phyloP scores from a whole-genome alignment of 2,329 filamentous ascomycete genomes.

The Botryotinia convoluta region DNA sequence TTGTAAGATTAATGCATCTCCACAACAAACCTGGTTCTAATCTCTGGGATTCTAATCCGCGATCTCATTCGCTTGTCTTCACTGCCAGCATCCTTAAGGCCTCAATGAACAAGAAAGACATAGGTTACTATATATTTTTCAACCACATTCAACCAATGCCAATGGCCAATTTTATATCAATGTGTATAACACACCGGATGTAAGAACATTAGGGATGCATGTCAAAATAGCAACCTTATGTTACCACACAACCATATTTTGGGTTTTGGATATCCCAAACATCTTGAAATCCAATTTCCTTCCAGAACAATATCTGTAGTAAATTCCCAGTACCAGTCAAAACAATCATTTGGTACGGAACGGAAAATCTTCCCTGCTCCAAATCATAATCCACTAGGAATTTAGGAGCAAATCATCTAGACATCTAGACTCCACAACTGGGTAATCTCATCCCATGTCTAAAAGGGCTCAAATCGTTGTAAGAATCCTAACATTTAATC shows the following conservation, averaged over 20 bases:
- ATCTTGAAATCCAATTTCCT: not conserved
- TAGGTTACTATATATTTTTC: not conserved
- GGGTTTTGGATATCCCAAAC: not conserved
- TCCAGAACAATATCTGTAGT: not conserved
- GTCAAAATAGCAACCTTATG: not conserved
- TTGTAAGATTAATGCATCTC: constrained; percentile 15
- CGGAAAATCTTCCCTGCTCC: not conserved
- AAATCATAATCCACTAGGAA: not conserved
- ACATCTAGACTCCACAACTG: not conserved
- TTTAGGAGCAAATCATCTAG: not conserved
- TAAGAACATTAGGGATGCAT: not conserved
- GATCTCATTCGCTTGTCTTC: constrained; percentile 6
- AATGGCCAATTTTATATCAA: not conserved
- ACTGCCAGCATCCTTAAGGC: not conserved
- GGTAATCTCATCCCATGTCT: constrained; percentile 11
- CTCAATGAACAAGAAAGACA: constrained; percentile 3
- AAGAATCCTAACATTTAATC: not conserved
- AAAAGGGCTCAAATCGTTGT: not conserved
- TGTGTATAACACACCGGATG: not conserved
- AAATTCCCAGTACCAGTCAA: not conserved
- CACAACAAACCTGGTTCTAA: not conserved
- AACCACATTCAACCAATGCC: not conserved
- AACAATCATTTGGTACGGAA: not conserved
- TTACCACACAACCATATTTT: not conserved
- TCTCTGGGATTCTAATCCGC: constrained; percentile 7